Conservation (phyloP, 177 flowering plant genomes). For the Vitis hybrid region DNA sequence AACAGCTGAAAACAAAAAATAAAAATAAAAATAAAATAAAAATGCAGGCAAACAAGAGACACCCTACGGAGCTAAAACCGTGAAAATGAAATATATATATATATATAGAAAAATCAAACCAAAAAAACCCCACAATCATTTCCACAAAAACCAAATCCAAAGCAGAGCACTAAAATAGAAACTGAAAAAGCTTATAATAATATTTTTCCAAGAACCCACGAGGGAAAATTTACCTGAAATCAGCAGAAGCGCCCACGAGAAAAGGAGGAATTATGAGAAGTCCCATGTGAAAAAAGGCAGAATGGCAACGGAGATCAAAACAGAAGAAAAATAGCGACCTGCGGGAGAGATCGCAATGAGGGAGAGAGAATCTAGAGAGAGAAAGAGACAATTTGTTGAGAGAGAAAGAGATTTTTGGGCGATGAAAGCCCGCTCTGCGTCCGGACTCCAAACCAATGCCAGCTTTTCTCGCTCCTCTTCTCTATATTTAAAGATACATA, state of each 20-base stretch:
- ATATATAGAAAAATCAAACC: neutral
- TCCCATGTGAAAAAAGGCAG: neutral
- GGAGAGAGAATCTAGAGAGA: conserved; percentile 4
- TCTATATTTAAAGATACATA: neutral
- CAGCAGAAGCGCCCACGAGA: conserved; percentile 1
- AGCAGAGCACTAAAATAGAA: neutral
- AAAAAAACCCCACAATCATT: neutral
- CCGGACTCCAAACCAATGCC: conserved; percentile 14
- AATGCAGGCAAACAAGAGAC: neutral
- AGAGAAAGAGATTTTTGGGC: conserved; percentile 5
- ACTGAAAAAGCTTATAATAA: neutral
- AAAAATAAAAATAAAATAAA: neutral
- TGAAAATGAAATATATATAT: no score
- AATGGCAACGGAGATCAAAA: neutral
- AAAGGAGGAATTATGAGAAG: no score
- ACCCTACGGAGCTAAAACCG: conserved; percentile 9
- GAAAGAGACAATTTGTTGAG: neutral
- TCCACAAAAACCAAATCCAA: neutral
- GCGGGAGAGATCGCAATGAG: neutral
- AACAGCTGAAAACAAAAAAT: neutral
- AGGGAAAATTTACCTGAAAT: conserved; percentile 13
- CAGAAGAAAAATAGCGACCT: neutral
- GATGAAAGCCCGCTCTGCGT: neutral
- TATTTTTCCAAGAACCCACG: no score
- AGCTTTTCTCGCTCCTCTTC: conserved; percentile 19